These are phyloP conservation scores for Rosa persica DNA, from an alignment of 306 rosid genomes.

Conservation along the genomic window DNA sequence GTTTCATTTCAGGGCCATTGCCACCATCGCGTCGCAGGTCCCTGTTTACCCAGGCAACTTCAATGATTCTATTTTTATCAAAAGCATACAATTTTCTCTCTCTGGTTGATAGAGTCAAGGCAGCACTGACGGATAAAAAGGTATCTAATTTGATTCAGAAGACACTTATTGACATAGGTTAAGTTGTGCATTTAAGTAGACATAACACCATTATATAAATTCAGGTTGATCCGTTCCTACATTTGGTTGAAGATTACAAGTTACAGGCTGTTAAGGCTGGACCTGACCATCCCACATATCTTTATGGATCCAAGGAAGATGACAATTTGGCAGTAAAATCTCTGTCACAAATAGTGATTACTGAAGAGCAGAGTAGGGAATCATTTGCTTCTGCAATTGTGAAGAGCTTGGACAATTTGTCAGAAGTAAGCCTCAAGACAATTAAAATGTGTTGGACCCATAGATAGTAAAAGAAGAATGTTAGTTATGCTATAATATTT, in stretches of 20 bases:
- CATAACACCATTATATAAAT: constrained; percentile 19
- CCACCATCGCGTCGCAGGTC: constrained; percentile 89
- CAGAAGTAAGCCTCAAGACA: constrained; percentile 49
- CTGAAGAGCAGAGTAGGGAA: constrained; percentile 53
- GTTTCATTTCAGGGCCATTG: constrained; percentile 57
- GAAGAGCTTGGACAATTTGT: constrained; percentile 51
- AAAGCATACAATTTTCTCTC: constrained; percentile 61
- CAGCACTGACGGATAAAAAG: constrained; percentile 50
- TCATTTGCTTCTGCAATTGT: constrained; percentile 58
- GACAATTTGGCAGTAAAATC: constrained; percentile 53
- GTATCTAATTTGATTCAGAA: constrained; percentile 37
- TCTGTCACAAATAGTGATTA: constrained; percentile 44
- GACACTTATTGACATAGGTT: constrained; percentile 18
- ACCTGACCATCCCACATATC: constrained; percentile 33
- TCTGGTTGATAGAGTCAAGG: constrained; percentile 52
- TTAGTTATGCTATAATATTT: background rate
- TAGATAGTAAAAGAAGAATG: background rate
- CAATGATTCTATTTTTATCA: constrained; percentile 83
- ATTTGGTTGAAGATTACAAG: constrained; percentile 62
- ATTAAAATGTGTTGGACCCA: background rate
- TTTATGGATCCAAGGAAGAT: constrained; percentile 80
- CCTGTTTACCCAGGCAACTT: constrained; percentile 71
- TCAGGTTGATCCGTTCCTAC: constrained; percentile 87
- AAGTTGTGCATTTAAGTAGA: constrained; percentile 4
- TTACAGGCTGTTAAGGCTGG: constrained; percentile 52